Conservation (phyloP, 169 alveolate species). For the Ichthyophthirius multifiliis region DNA sequence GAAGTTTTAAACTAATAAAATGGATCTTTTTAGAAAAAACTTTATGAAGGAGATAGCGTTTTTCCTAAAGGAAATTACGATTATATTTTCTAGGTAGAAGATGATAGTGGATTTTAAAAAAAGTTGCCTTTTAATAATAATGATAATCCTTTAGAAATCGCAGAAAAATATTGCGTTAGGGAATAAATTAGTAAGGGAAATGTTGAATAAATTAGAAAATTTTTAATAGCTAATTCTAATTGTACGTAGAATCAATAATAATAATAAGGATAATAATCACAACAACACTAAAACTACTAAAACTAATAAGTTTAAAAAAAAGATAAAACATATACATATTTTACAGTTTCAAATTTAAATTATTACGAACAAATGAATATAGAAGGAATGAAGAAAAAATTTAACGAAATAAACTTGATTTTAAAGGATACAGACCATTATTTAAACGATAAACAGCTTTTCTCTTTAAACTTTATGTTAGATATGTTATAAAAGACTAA, state of each 20-base stretch:
- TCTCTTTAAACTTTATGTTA: slow-evolving; percentile 32
- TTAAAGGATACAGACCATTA: not conserved
- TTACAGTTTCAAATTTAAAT: slow-evolving; percentile 5
- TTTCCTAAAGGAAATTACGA: slow-evolving; percentile 88
- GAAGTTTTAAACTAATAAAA: slow-evolving; percentile 75
- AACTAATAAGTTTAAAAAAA: not conserved
- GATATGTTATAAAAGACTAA: slow-evolving; percentile 37
- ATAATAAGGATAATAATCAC: slow-evolving; percentile 4
- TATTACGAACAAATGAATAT: slow-evolving; percentile 7
- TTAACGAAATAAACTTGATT: slow-evolving; percentile 4
- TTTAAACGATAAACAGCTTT: slow-evolving; percentile 13
- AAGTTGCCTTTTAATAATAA: slow-evolving; percentile 84
- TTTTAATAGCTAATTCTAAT: slow-evolving; percentile 39
- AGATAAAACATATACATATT: not conserved
- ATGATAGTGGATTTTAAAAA: slow-evolving; percentile 72
- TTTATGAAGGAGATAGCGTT: slow-evolving; percentile 80
- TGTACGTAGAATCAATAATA: not conserved
- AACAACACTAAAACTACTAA: not conserved
- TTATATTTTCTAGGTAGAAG: slow-evolving; percentile 88
- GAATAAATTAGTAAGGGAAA: slow-evolving; percentile 59
- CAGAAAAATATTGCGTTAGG: slow-evolving; percentile 84
- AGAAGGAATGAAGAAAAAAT: slow-evolving; percentile 22
- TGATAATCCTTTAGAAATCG: slow-evolving; percentile 74
- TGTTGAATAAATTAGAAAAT: slow-evolving; percentile 33
- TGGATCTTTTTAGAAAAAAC: slow-evolving; percentile 44